phyloP scores from a whole-genome alignment of 2,329 filamentous ascomycete genomes.

The Colletotrichum somersetense region DNA sequence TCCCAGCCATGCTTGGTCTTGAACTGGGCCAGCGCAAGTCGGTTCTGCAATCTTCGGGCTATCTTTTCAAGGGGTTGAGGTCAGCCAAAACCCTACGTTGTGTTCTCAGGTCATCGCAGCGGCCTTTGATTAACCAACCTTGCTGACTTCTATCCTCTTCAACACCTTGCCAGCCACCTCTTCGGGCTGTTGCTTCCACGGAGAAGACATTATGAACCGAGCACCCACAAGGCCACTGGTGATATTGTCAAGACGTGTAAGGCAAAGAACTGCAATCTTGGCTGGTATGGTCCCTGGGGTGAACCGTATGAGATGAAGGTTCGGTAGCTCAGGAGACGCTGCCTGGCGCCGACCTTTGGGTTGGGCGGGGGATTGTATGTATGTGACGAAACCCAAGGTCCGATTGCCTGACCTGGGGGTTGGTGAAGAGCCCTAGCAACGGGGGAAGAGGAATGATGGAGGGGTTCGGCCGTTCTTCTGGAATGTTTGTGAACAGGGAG shows the following conservation, averaged over 20 bases:
- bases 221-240: slow-evolving; percentile 5
- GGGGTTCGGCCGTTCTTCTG: slow-evolving; percentile 10
- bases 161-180: slow-evolving; percentile 76
- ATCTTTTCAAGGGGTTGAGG: slow-evolving; percentile 70
- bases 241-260: neutral
- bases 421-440: slow-evolving; percentile 22
- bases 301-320: neutral
- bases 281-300: neutral
- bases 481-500: slow-evolving; percentile 8
- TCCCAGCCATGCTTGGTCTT: slow-evolving; percentile 98
- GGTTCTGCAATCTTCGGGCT: slow-evolving; percentile 91
- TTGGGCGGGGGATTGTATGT: neutral
- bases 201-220: slow-evolving; percentile 67
- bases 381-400: slow-evolving; percentile 1
- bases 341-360: neutral
- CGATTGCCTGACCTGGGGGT: neutral
- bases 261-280: neutral
- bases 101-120: slow-evolving; percentile 19
- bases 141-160: slow-evolving; percentile 80
- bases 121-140: slow-evolving; percentile 65
- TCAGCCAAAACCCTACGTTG: slow-evolving; percentile 1
- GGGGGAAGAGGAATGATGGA: slow-evolving; percentile 15
- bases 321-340: neutral
- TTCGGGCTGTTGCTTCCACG: slow-evolving; percentile 73
- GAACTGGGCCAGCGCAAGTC: slow-evolving; percentile 94